Conservation (phyloP, 345 rosid species). For the Pistacia integerrima region DNA sequence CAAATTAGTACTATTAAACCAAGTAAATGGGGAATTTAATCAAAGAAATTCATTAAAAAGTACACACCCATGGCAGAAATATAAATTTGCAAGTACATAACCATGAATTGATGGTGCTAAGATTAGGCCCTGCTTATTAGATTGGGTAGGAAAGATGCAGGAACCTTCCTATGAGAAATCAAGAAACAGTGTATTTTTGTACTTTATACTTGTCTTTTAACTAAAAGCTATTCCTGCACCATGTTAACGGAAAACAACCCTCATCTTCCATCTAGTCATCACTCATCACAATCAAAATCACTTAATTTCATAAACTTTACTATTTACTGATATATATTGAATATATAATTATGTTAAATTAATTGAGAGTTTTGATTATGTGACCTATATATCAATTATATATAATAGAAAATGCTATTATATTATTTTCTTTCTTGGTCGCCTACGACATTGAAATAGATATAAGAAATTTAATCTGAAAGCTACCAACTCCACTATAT, state of each 20-base stretch:
- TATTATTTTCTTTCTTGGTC: not conserved
- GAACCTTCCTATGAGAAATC: conserved; percentile 40
- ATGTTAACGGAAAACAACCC: conserved; percentile 24
- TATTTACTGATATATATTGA: too few relatives aligned
- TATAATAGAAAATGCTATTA: too few relatives aligned
- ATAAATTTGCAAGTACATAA: not conserved
- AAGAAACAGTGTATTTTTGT: conserved; percentile 26
- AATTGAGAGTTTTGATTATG: too few relatives aligned
- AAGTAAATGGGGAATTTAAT: not conserved
- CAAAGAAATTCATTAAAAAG: not conserved
- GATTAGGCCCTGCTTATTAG: conserved; percentile 10
- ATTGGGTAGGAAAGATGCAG: conserved; percentile 32
- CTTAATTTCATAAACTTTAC: not conserved
- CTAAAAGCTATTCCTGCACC: conserved; percentile 7
- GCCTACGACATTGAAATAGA: not conserved
- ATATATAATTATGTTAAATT: too few relatives aligned
- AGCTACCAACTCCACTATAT: conserved; percentile 15
- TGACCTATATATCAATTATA: too few relatives aligned
- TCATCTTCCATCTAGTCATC: conserved; percentile 26
- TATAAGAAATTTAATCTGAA: not conserved
- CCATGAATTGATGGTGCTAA: not conserved
- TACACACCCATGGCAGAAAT: not conserved
- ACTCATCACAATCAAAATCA: conserved; percentile 32
- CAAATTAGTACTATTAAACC: not conserved
- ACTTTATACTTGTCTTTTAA: conserved; percentile 33